These are phyloP conservation scores for Hondaea fermentalgiana DNA, from an alignment of 108 stramenopile species.

Conservation along the genomic window DNA sequence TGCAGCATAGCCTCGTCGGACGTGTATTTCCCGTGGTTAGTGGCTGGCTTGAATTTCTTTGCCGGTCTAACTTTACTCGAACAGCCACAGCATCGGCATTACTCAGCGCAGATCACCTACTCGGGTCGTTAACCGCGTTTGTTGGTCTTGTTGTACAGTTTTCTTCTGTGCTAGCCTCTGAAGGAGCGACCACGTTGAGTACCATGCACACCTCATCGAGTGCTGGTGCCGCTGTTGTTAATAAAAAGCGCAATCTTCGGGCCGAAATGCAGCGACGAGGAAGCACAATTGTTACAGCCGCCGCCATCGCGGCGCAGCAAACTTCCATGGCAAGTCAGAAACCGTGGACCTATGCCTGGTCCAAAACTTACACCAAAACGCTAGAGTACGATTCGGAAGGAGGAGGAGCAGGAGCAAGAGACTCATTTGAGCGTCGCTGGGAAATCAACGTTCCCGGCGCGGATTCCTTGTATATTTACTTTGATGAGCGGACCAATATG, in stretches of 20 bases:
- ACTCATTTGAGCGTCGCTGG: not conserved
- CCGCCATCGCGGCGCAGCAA: not conserved
- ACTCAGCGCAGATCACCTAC: not conserved
- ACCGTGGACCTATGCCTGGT: not conserved
- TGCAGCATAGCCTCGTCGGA: not conserved
- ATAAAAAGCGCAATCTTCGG: not conserved
- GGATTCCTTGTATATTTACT: not conserved
- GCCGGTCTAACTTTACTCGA: not conserved
- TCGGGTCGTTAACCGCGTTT: not conserved
- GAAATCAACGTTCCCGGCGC: not conserved
- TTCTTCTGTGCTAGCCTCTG: not conserved
- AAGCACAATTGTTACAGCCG: not conserved
- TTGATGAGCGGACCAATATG: not conserved
- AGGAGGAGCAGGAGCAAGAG: not conserved
- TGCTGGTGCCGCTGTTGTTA: not conserved
- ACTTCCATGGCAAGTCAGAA: not conserved
- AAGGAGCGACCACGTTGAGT: not conserved
- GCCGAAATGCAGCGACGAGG: not conserved
- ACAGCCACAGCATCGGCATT: not conserved
- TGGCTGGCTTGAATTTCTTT: not conserved
- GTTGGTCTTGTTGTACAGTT: not conserved
- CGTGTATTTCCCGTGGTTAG: not conserved
- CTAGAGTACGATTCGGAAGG: not conserved
- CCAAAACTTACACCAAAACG: not conserved
- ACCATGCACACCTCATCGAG: not conserved